A percentile compares a stretch with the other conserved stretches of the same genome.
Conservation (phyloP, 208 protist genomes). For the Trypanosoma platydactyli region DNA sequence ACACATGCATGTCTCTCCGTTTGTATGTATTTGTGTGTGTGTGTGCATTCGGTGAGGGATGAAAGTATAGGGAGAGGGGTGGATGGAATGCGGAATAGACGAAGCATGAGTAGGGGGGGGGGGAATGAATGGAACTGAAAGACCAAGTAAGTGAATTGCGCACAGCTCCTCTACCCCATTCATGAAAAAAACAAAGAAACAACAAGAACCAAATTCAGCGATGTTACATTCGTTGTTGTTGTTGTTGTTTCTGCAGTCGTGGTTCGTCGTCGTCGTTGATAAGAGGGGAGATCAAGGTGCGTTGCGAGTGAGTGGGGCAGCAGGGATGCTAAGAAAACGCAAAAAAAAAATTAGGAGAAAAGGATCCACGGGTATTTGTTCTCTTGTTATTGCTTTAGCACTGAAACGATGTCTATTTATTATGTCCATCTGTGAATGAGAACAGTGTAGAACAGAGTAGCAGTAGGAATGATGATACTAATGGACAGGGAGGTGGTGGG, state of each 20-base stretch:
- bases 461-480: neutral
- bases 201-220: neutral
- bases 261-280: neutral
- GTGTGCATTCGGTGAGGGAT: neutral
- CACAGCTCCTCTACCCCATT: no score
- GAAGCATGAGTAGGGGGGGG: no score
- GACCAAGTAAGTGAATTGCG: no score
- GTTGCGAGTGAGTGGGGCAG: slow-evolving; percentile 1
- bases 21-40: neutral
- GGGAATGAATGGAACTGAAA: no score
- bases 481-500: neutral
- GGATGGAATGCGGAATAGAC: neutral
- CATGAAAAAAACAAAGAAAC: slow-evolving; percentile 8
- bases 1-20: neutral
- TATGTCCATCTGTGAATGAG: slow-evolving; percentile 19
- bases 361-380: neutral
- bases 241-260: neutral
- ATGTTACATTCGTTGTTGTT: neutral
- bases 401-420: no score
- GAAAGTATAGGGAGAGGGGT: no score
- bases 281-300: slow-evolving; percentile 19
- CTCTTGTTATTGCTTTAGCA: neutral
- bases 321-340: neutral
- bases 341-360: neutral
- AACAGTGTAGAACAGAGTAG: neutral